Conservation (phyloP, 805 yeast genomes). For the Blastobotrys chiropterorum region DNA sequence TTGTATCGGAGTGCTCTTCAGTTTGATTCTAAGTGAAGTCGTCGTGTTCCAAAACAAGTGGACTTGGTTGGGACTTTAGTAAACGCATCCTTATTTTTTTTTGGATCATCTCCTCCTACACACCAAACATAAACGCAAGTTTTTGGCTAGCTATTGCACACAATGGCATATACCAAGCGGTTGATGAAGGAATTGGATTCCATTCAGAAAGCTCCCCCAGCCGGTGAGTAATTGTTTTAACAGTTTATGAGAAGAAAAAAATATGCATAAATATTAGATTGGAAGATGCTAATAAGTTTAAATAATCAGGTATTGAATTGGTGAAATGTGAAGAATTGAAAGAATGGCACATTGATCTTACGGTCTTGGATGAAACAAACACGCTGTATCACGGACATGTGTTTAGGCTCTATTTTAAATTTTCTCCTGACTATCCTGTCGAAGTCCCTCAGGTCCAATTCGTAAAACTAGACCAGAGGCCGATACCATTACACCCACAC, state of each 20-base stretch:
- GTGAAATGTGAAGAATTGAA: constrained; percentile 31
- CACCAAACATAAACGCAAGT: not conserved
- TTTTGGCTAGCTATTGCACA: not conserved
- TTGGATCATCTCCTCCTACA: not conserved
- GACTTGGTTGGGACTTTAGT: not conserved
- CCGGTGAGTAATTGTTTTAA: constrained; percentile 3
- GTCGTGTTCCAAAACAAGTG: not conserved
- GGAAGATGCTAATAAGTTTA: too few relatives aligned
- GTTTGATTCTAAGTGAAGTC: not conserved
- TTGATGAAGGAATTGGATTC: constrained; percentile 15
- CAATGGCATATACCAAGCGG: constrained; percentile 6
- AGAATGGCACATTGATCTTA: constrained; percentile 35
- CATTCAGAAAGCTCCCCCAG: constrained; percentile 12
- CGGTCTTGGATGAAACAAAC: constrained; percentile 29
- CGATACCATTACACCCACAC: constrained; percentile 68
- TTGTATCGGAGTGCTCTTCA: not conserved
- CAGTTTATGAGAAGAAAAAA: not conserved
- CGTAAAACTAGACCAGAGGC: constrained; percentile 25
- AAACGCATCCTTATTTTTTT: not conserved
- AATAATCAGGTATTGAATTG: constrained; percentile 27
- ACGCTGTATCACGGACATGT: constrained; percentile 34
- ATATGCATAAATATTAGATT: too few relatives aligned
- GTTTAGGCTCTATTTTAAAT: constrained; percentile 40
- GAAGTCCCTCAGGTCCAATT: constrained; percentile 54
- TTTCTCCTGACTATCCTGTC: constrained; percentile 49